phyloP scores from a whole-genome alignment of 2,329 filamentous ascomycete species.

The Fusarium kyushuense region DNA sequence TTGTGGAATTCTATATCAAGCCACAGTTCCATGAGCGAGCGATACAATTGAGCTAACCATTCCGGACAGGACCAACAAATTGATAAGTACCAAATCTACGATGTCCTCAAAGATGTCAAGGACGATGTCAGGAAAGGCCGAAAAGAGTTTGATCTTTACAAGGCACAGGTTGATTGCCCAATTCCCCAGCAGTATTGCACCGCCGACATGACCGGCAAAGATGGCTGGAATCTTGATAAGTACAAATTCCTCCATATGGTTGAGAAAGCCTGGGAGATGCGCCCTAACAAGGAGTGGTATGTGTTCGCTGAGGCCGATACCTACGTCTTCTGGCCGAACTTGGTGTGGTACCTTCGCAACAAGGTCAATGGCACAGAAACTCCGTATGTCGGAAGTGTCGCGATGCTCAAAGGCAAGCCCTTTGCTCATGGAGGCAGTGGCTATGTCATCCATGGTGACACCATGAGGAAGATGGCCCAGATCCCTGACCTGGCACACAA shows the following conservation, averaged over 20 bases:
- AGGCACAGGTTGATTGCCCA: constrained; percentile 60
- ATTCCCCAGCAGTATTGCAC: constrained; percentile 61
- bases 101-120: constrained; percentile 57
- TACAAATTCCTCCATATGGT: constrained; percentile 72
- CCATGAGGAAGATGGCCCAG: constrained; percentile 62
- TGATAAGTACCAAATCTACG: constrained; percentile 58
- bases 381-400: constrained; percentile 65
- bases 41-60: constrained; percentile 16
- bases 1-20: constrained; percentile 18
- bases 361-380: constrained; percentile 58
- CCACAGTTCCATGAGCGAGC: neutral
- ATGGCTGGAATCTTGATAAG: constrained; percentile 68
- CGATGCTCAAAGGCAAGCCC: constrained; percentile 58
- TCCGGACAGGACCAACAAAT: constrained; percentile 60
- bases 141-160: constrained; percentile 61
- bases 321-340: constrained; percentile 67
- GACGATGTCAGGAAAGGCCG: constrained; percentile 53
- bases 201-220: constrained; percentile 42
- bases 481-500: constrained; percentile 58
- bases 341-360: constrained; percentile 62
- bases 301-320: constrained; percentile 71
- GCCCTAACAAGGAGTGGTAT: constrained; percentile 68
- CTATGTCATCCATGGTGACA: constrained; percentile 65
- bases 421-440: constrained; percentile 71
- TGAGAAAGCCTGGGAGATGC: constrained; percentile 65